Conservation (phyloP, 768 basidiomycete genomes). For the Lentinula boryana region DNA sequence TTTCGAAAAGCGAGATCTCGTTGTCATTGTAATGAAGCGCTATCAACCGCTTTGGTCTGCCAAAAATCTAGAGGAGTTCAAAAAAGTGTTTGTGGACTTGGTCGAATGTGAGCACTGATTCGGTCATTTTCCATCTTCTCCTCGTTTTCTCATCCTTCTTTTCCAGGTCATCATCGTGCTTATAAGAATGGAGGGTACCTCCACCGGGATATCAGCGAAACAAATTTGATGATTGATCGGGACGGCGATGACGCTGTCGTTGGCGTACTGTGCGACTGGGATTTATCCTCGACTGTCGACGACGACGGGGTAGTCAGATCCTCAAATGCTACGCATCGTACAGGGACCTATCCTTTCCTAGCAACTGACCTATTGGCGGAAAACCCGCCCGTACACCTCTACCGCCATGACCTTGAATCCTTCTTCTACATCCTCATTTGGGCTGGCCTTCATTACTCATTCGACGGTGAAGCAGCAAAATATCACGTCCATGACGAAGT, state of each 20-base stretch:
- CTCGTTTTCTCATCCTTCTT: constrained; percentile 1
- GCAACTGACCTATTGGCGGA: constrained; percentile 18
- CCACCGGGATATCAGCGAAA: constrained; percentile 25
- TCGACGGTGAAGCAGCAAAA: not conserved
- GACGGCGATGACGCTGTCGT: constrained; percentile 2
- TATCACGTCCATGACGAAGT: not conserved
- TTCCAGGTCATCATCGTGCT: constrained; percentile 19
- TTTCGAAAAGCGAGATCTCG: constrained; percentile 12
- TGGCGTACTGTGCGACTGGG: constrained; percentile 23
- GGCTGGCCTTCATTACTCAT: constrained; percentile 14
- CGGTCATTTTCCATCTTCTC: constrained; percentile 4
- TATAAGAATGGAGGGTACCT: constrained; percentile 16
- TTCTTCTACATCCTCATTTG: constrained; percentile 20
- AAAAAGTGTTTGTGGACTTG: constrained; percentile 20
- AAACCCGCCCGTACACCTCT: constrained; percentile 13
- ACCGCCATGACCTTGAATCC: constrained; percentile 22
- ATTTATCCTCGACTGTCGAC: constrained; percentile 14
- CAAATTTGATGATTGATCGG: constrained; percentile 22
- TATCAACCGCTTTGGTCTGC: constrained; percentile 19
- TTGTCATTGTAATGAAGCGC: constrained; percentile 12
- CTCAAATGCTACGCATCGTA: constrained; percentile 7
- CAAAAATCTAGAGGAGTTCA: constrained; percentile 17
- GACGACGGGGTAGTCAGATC: not conserved
- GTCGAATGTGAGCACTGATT: constrained; percentile 20
- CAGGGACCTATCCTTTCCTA: constrained; percentile 24